Percentiles rank a stretch among this genome's conserved stretches.
phyloP scores from a whole-genome alignment of 179 eudicot genomes.

The Spinacia oleracea region DNA sequence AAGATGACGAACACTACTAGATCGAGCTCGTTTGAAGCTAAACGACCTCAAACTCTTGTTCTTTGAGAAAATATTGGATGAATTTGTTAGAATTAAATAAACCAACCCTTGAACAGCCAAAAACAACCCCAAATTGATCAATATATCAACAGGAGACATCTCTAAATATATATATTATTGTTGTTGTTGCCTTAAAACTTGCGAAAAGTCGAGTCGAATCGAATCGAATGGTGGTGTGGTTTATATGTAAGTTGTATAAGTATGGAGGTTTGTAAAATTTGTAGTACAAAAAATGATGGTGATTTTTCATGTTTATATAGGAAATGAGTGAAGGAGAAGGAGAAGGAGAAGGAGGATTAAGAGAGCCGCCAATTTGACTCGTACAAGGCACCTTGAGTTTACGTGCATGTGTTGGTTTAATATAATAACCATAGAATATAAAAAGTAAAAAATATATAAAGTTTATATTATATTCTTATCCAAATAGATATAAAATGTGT shows the following conservation, averaged over 20 bases:
- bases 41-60: constrained; percentile 33
- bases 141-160: constrained; percentile 26
- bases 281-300: background rate
- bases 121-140: constrained; percentile 44
- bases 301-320: constrained; percentile 9
- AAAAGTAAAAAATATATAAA: background rate
- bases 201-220: background rate
- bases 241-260: background rate
- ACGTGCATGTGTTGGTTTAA: constrained; percentile 4
- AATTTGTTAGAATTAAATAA: constrained; percentile 59
- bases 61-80: constrained; percentile 64
- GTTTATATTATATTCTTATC: background rate
- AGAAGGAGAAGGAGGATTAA: too few species aligned
- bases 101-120: constrained; percentile 58
- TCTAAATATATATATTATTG: too few species aligned
- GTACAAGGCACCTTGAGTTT: constrained; percentile 16
- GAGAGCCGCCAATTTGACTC: constrained; percentile 20
- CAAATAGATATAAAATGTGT: background rate
- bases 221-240: background rate
- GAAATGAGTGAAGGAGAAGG: background rate
- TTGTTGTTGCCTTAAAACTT: background rate
- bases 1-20: constrained; percentile 53
- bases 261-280: background rate
- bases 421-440: background rate
- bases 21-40: constrained; percentile 47